Evolutionary conservation across 371 early-diverging fungal species (phyloP).

Genomic region (Apophysomyces sp.): DNA sequence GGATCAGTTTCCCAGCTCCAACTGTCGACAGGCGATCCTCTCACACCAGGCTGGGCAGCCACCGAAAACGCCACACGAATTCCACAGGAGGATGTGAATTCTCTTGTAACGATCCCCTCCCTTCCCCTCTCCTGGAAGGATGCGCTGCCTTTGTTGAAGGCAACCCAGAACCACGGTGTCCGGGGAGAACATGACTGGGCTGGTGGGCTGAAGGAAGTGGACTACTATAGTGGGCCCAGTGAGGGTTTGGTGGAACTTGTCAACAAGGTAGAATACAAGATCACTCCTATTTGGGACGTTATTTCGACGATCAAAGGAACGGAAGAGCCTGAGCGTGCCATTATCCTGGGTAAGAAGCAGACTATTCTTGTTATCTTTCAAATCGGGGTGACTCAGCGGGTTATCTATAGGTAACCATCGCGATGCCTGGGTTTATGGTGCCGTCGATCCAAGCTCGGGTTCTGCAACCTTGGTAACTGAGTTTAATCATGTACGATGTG

Average conservation of each 20-base stretch:
- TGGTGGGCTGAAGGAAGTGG: slow-evolving; percentile 50
- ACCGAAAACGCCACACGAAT: slow-evolving; percentile 53
- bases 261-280: slow-evolving; percentile 54
- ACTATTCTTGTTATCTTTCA: neutral
- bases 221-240: slow-evolving; percentile 60
- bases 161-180: slow-evolving; percentile 48
- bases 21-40: slow-evolving; percentile 63
- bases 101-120: slow-evolving; percentile 62
- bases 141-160: slow-evolving; percentile 57
- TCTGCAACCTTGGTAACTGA: slow-evolving; percentile 59
- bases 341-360: slow-evolving; percentile 47
- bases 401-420: slow-evolving; percentile 54
- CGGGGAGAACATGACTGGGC: slow-evolving; percentile 32
- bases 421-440: slow-evolving; percentile 69
- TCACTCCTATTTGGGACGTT: slow-evolving; percentile 66
- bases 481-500: too few species aligned
- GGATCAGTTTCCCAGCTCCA: slow-evolving; percentile 57
- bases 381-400: neutral
- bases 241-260: slow-evolving; percentile 49
- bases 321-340: slow-evolving; percentile 53
- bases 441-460: slow-evolving; percentile 69
- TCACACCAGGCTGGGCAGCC: slow-evolving; percentile 64
- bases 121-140: slow-evolving; percentile 67
- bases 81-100: slow-evolving; percentile 40
- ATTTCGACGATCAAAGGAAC: slow-evolving; percentile 58